Evolutionary conservation across 2,329 filamentous ascomycete genomes (phyloP).

Genomic region (Hypocrella siamensis): DNA sequence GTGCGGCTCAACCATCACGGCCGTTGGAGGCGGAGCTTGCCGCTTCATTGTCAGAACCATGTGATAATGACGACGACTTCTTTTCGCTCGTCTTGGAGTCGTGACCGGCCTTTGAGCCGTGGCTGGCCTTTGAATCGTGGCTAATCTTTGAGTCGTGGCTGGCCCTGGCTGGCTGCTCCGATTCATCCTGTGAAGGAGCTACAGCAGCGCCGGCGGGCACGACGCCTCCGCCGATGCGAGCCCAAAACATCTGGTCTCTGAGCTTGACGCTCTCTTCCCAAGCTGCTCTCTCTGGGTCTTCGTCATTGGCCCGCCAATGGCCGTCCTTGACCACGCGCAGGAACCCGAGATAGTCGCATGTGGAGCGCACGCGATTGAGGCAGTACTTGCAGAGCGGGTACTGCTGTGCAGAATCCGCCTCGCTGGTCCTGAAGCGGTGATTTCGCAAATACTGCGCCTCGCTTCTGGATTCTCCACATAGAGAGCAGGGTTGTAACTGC

Average conservation of each 20-base stretch:
- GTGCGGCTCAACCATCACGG: too few relatives aligned
- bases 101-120: too few relatives aligned
- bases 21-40: too few relatives aligned
- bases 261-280: slow-evolving; percentile 92
- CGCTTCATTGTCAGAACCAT: too few relatives aligned
- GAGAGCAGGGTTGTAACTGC: slow-evolving; percentile 55
- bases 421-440: slow-evolving; percentile 78
- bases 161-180: background rate
- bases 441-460: slow-evolving; percentile 57
- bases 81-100: too few relatives aligned
- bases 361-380: slow-evolving; percentile 65
- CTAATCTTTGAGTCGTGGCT: slow-evolving; percentile 1
- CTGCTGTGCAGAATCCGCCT: slow-evolving; percentile 71
- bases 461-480: slow-evolving; percentile 74
- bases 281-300: slow-evolving; percentile 69
- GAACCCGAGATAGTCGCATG: slow-evolving; percentile 87
- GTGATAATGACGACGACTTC: too few relatives aligned
- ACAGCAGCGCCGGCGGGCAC: slow-evolving; percentile 39
- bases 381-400: slow-evolving; percentile 89
- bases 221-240: slow-evolving; percentile 79
- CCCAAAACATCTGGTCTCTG: slow-evolving; percentile 95
- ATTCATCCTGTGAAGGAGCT: slow-evolving; percentile 4
- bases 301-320: slow-evolving; percentile 71
- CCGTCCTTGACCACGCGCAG: slow-evolving; percentile 84
- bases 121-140: too few relatives aligned